These are phyloP conservation scores for Pleurotus eryngii DNA, from an alignment of 768 basidiomycete species.

Conservation along the genomic window DNA sequence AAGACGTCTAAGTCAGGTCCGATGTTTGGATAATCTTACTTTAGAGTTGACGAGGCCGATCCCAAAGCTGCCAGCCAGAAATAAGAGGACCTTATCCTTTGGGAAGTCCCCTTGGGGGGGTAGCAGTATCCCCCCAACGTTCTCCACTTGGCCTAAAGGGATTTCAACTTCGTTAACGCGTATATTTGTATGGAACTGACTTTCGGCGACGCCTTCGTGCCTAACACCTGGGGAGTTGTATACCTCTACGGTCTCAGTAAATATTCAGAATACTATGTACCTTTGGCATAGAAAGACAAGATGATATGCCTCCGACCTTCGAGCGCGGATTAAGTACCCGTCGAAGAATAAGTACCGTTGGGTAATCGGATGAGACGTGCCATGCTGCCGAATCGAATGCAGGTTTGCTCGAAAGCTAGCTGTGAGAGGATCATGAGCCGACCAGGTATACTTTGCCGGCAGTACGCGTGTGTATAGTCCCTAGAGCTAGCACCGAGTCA, in stretches of 20 bases:
- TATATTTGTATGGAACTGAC: slow-evolving; percentile 20
- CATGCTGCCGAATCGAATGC: no score
- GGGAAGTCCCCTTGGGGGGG: slow-evolving; percentile 45
- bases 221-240: slow-evolving; percentile 37
- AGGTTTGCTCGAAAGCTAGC: no score
- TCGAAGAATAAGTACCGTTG: no score
- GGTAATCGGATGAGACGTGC: no score
- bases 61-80: slow-evolving; percentile 53
- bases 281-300: slow-evolving; percentile 39
- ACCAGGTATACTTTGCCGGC: no score
- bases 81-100: slow-evolving; percentile 55
- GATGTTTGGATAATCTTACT: slow-evolving; percentile 22
- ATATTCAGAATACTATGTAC: slow-evolving; percentile 24
- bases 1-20: not conserved
- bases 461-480: no score
- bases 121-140: slow-evolving; percentile 47
- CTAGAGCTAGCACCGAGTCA: no score
- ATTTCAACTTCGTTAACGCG: not conserved
- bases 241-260: not conserved
- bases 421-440: no score
- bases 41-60: slow-evolving; percentile 41
- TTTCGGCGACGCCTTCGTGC: slow-evolving; percentile 46
- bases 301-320: no score
- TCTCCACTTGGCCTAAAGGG: slow-evolving; percentile 41
- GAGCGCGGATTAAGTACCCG: no score